Percentiles rank a stretch among this genome's conserved stretches.
Conservation (phyloP, 2,329 filamentous ascomycete genomes). For the Byssochlamys sp. region DNA sequence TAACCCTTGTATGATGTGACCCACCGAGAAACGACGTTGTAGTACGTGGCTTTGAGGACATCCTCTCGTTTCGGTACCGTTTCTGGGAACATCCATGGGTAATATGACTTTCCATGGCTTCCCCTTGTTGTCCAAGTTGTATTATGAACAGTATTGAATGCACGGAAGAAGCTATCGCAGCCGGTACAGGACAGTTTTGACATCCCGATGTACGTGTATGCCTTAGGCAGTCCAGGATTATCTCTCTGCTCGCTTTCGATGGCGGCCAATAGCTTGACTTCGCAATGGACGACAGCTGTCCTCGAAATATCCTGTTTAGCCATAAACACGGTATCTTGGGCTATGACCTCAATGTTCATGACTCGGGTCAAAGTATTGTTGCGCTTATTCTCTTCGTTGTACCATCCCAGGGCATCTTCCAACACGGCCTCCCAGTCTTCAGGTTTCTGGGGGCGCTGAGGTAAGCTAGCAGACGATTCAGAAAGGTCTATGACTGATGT, state of each 20-base stretch:
- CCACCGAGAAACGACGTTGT: not conserved
- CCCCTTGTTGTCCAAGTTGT: not conserved
- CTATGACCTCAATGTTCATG: not conserved
- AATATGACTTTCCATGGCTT: not conserved
- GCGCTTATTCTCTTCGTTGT: not conserved
- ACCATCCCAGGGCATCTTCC: not conserved
- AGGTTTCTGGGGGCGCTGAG: not conserved
- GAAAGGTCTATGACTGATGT: not conserved
- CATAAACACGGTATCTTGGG: not conserved
- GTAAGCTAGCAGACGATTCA: not conserved
- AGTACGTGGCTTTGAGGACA: not conserved
- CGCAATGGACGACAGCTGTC: not conserved
- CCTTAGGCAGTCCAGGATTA: not conserved
- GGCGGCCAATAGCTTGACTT: not conserved
- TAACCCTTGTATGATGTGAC: not conserved
- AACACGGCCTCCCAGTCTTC: not conserved
- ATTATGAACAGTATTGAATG: not conserved
- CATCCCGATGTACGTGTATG: not conserved
- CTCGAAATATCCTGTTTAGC: not conserved
- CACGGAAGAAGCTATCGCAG: not conserved
- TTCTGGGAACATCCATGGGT: not conserved
- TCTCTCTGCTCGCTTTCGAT: not conserved
- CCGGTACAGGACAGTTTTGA: not conserved
- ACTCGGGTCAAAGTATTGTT: not conserved
- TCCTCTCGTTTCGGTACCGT: not conserved